Conservation (phyloP, 208 protist genomes). For the Acanthamoeba rhysodes region DNA sequence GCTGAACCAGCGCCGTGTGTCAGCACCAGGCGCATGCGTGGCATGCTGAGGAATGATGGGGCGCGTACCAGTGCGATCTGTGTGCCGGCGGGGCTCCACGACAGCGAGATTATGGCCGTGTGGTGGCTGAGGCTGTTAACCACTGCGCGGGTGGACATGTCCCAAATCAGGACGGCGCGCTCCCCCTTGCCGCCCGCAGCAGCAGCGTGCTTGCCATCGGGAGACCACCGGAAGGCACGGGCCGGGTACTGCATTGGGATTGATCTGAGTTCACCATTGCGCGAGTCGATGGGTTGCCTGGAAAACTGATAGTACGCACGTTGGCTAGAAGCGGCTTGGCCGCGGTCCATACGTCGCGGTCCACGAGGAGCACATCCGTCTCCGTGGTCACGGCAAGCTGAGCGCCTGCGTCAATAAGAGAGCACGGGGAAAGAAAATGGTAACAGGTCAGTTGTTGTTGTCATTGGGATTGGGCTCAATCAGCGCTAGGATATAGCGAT, state of each 20-base stretch:
- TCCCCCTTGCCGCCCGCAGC: not conserved
- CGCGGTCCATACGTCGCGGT: slow-evolving; percentile 13
- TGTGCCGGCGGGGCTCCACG: not conserved
- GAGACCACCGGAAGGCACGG: not conserved
- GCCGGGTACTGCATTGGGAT: not conserved
- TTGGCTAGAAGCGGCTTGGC: slow-evolving; percentile 2
- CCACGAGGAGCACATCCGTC: not conserved
- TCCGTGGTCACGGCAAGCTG: not conserved
- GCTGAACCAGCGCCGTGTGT: not conserved
- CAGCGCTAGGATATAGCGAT: too few relatives aligned
- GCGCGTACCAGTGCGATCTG: not conserved
- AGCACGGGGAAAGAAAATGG: not conserved
- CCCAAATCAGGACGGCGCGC: not conserved
- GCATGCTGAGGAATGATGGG: not conserved
- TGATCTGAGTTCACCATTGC: too few relatives aligned
- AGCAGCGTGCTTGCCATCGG: not conserved
- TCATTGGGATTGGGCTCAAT: too few relatives aligned
- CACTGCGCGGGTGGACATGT: not conserved
- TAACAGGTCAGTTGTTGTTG: not conserved
- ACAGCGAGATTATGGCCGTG: not conserved
- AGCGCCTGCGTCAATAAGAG: not conserved
- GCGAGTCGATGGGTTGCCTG: too few relatives aligned
- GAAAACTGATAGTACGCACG: not conserved
- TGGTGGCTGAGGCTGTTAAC: slow-evolving; percentile 15
- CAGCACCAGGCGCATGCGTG: not conserved